Evolutionary conservation across 2,329 filamentous ascomycete species (phyloP).

Genomic region (Dryadomyces sulphureus): DNA sequence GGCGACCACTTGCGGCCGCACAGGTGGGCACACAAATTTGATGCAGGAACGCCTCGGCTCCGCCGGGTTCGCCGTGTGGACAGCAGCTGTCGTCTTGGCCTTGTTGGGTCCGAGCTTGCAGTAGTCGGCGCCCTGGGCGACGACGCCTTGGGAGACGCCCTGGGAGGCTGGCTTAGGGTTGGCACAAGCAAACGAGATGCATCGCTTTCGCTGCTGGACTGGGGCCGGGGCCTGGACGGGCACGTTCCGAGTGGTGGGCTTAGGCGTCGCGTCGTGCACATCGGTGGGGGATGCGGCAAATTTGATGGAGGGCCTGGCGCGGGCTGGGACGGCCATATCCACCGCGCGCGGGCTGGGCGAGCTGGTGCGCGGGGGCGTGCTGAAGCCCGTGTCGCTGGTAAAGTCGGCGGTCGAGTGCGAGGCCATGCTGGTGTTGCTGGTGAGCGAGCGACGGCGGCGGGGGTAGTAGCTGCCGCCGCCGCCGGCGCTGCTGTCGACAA

Average conservation of each 20-base stretch:
- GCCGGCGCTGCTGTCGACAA: conserved; percentile 21
- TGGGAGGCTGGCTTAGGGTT: conserved; percentile 36
- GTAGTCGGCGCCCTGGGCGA: no score
- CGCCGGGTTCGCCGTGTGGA: conserved; percentile 6
- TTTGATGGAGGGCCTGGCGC: not conserved
- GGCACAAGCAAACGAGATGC: conserved; percentile 83
- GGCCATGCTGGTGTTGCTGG: conserved; percentile 67
- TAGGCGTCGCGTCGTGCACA: conserved; percentile 6
- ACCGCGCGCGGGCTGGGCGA: conserved; percentile 79
- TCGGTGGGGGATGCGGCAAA: conserved; percentile 2
- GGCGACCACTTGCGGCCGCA: conserved; percentile 15
- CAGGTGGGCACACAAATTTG: conserved; percentile 55
- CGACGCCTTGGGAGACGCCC: no score
- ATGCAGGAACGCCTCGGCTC: conserved; percentile 45
- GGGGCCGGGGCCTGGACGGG: conserved; percentile 29
- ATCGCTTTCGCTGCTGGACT: conserved; percentile 61
- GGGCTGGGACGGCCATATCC: conserved; percentile 19
- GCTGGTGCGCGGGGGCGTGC: conserved; percentile 74
- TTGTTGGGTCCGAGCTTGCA: no score
- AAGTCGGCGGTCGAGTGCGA: conserved; percentile 81
- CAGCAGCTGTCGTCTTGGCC: conserved; percentile 1
- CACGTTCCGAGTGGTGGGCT: conserved; percentile 29
- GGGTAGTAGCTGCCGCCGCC: conserved; percentile 16
- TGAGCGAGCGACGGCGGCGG: conserved; percentile 47
- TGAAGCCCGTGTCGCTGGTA: conserved; percentile 86